phyloP scores from a whole-genome alignment of 345 rosid genomes.

The Dovyalis caffra region DNA sequence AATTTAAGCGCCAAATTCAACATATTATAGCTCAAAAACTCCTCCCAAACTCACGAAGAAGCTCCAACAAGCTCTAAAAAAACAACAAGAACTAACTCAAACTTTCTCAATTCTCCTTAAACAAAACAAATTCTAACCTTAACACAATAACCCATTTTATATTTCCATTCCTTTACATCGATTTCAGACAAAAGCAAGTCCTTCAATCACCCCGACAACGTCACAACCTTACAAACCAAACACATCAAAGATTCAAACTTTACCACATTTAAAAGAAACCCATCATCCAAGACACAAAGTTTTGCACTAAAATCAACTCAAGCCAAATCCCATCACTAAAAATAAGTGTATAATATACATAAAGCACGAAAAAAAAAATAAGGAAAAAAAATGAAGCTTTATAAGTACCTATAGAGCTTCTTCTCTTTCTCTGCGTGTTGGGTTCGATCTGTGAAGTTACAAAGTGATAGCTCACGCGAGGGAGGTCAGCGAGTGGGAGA shows the following conservation, averaged over 20 bases:
- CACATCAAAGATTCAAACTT: neutral
- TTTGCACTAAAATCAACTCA: neutral
- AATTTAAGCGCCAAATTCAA: neutral
- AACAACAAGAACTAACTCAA: neutral
- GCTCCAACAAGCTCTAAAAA: neutral
- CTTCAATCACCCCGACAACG: neutral
- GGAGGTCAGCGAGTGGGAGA: neutral
- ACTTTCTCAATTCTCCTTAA: neutral
- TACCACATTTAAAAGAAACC: neutral
- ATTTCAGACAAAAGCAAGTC: neutral
- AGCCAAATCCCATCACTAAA: neutral
- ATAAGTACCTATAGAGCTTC: neutral
- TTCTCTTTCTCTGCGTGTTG: neutral
- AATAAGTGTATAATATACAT: neutral
- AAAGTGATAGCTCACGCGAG: conserved; percentile 3
- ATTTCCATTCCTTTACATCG: neutral
- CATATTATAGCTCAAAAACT: neutral
- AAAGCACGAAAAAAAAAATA: no score
- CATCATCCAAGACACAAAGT: neutral
- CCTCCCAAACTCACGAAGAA: neutral
- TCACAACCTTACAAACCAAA: neutral
- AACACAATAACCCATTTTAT: neutral
- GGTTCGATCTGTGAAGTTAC: neutral
- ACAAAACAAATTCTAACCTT: neutral
- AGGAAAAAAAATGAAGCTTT: neutral